phyloP scores from a whole-genome alignment of 2,329 filamentous ascomycete species.

The Aspergillus ruber region DNA sequence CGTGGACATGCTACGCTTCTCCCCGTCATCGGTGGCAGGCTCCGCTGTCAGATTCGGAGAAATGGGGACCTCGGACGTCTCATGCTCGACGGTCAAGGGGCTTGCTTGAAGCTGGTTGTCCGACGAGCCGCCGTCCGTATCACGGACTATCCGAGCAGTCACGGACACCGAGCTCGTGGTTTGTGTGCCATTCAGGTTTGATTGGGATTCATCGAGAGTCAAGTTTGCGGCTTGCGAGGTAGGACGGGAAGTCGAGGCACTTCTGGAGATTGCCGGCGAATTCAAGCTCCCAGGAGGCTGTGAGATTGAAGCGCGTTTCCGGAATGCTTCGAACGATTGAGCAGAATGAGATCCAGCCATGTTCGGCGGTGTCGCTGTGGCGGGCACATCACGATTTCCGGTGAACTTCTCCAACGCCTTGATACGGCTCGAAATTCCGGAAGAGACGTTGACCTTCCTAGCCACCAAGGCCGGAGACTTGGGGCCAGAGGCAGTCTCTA shows the following conservation, averaged over 20 bases:
- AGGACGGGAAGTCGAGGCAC: conserved; percentile 20
- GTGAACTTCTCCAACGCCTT: conserved; percentile 80
- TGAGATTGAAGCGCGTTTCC: conserved; percentile 37
- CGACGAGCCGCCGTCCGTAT: conserved; percentile 22
- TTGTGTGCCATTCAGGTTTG: conserved; percentile 16
- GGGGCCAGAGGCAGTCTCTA: conserved; percentile 20
- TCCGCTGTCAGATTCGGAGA: conserved; percentile 14
- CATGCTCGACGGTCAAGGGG: conserved; percentile 59
- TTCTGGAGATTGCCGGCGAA: conserved; percentile 16
- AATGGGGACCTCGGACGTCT: conserved; percentile 40
- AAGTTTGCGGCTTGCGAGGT: conserved; percentile 27
- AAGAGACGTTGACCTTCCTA: conserved; percentile 77
- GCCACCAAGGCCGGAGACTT: conserved; percentile 45
- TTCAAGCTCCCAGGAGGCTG: conserved; percentile 21
- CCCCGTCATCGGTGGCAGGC: conserved; percentile 15
- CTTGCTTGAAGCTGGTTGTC: conserved; percentile 46
- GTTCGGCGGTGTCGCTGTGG: conserved; percentile 18
- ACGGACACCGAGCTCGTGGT: conserved; percentile 74
- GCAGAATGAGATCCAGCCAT: conserved; percentile 52
- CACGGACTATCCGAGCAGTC: conserved; percentile 74
- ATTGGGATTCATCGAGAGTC: conserved; percentile 23
- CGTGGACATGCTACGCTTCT: conserved; percentile 32
- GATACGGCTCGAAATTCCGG: conserved; percentile 88
- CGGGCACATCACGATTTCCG: conserved; percentile 38
- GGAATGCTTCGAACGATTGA: conserved; percentile 49